Evolutionary conservation across 768 basidiomycete genomes (phyloP).

Genomic region (Ramaria rubella): DNA sequence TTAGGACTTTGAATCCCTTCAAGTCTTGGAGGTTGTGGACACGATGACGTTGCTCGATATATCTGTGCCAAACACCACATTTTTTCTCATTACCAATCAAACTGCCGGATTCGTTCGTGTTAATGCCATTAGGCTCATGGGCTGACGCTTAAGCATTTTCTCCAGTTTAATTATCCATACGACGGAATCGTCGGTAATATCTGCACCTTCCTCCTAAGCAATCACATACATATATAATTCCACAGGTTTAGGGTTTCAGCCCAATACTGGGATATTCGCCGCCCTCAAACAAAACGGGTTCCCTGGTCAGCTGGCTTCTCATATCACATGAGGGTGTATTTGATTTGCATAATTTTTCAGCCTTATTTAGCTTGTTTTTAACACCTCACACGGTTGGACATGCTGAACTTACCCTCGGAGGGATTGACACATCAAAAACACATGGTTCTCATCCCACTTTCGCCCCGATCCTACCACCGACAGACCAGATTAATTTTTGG

Average conservation of each 20-base stretch:
- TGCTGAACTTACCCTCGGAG: conserved; percentile 49
- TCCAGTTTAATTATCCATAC: not conserved
- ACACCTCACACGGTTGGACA: too few species aligned
- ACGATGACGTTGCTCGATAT: conserved; percentile 47
- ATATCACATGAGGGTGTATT: too few species aligned
- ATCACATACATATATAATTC: too few species aligned
- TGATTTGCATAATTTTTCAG: too few species aligned
- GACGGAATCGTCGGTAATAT: conserved; percentile 1
- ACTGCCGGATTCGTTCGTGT: conserved; percentile 35
- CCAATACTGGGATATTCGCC: too few species aligned
- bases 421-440: conserved; percentile 47
- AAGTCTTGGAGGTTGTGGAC: conserved; percentile 30
- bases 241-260: too few species aligned
- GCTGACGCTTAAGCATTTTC: not conserved
- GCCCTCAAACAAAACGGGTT: too few species aligned
- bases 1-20: not conserved
- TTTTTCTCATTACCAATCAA: conserved; percentile 49
- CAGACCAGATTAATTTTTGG: not conserved
- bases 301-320: too few species aligned
- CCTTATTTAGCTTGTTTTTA: too few species aligned
- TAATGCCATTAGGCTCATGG: not conserved
- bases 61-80: conserved; percentile 28
- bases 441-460: too few species aligned
- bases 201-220: too few species aligned
- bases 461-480: conserved; percentile 18